Conservation (phyloP, 139 green algal species). For the Coelastrella sp. region DNA sequence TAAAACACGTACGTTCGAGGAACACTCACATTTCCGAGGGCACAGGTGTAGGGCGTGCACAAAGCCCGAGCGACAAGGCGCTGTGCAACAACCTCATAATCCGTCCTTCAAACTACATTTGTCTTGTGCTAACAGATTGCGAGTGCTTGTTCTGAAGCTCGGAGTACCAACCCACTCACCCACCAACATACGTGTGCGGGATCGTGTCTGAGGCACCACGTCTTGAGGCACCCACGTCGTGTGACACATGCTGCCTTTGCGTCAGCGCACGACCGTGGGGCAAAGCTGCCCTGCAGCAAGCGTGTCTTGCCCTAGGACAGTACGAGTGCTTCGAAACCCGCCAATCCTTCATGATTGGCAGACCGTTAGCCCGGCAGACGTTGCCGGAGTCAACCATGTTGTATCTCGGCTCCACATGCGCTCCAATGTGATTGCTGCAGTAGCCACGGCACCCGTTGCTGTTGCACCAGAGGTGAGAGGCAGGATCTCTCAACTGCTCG, state of each 20-base stretch:
- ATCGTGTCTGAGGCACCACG: neutral
- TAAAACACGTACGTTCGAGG: no score
- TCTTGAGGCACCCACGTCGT: no score
- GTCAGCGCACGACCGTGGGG: neutral
- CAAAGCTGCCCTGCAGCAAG: neutral
- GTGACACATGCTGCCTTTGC: neutral
- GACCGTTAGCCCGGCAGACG: neutral
- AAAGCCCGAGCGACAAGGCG: no score
- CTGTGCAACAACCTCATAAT: no score
- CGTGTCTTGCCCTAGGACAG: neutral
- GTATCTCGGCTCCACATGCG: neutral
- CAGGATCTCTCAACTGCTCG: neutral
- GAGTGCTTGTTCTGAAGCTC: no score
- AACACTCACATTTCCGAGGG: no score
- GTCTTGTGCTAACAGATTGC: no score
- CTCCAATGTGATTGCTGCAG: neutral
- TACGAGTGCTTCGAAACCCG: neutral
- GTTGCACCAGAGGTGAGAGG: slow-evolving; percentile 35
- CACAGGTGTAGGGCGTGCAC: no score
- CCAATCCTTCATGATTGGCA: neutral
- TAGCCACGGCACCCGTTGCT: neutral
- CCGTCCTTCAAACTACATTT: no score
- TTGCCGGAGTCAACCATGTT: neutral
- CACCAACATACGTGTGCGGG: neutral
- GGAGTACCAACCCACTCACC: neutral